These are phyloP conservation scores for Aureobasidium musti DNA, from an alignment of 2,329 filamentous ascomycete genomes.

Conservation along the genomic window DNA sequence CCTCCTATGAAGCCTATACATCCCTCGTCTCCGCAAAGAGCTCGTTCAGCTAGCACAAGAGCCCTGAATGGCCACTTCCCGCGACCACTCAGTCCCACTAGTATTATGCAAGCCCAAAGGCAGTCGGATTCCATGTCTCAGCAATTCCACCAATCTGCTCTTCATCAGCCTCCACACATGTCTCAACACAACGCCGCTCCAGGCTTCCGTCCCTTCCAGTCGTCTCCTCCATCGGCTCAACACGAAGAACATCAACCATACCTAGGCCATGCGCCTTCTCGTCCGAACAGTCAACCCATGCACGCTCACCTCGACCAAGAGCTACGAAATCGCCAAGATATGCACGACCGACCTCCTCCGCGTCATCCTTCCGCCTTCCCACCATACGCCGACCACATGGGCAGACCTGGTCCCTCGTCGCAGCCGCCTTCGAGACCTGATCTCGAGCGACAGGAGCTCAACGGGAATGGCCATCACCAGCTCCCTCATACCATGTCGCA, in stretches of 20 bases:
- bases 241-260: conserved; percentile 26
- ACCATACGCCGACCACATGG: conserved; percentile 16
- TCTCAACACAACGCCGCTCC: conserved; percentile 32
- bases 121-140: conserved; percentile 23
- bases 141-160: conserved; percentile 13
- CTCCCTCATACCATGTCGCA: conserved; percentile 19
- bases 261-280: conserved; percentile 29
- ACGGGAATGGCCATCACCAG: conserved; percentile 3
- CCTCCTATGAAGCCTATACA: conserved; percentile 48
- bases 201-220: conserved; percentile 40
- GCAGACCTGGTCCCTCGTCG: conserved; percentile 2
- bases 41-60: conserved; percentile 43
- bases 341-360: conserved; percentile 13
- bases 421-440: conserved; percentile 24
- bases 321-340: conserved; percentile 28
- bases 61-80: conserved; percentile 36
- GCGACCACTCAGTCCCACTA: conserved; percentile 36
- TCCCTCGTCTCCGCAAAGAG: conserved; percentile 50
- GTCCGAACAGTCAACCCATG: conserved; percentile 42
- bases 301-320: conserved; percentile 30
- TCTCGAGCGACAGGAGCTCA: neutral
- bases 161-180: conserved; percentile 21
- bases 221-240: conserved; percentile 38
- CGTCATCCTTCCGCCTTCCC: conserved; percentile 19
- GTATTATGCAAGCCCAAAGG: conserved; percentile 9